Evolutionary conservation across 2,329 filamentous ascomycete species (phyloP).

Genomic region (Calonectria multiphialidica): DNA sequence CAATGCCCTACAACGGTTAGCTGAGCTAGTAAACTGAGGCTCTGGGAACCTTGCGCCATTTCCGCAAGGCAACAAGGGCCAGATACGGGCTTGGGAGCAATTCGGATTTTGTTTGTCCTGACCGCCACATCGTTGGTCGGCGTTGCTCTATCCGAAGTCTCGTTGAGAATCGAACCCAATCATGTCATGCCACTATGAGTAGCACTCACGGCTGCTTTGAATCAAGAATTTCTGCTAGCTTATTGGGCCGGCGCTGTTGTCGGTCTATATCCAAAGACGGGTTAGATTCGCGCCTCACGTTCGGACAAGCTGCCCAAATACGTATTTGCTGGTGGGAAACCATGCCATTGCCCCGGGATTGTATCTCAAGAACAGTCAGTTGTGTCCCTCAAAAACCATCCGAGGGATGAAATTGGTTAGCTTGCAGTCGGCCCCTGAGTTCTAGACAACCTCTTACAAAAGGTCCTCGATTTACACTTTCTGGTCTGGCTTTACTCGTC

Average conservation of each 20-base stretch:
- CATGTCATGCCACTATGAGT: background rate
- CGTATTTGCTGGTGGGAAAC: slow-evolving; percentile 24
- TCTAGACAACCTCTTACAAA: background rate
- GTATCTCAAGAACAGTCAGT: slow-evolving; percentile 21
- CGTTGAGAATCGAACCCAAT: background rate
- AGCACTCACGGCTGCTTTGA: slow-evolving; percentile 13
- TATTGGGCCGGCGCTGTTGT: slow-evolving; percentile 21
- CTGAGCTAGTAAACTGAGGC: slow-evolving; percentile 2
- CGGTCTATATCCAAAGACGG: slow-evolving; percentile 21
- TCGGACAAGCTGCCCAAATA: slow-evolving; percentile 26
- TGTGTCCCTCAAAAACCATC: slow-evolving; percentile 15
- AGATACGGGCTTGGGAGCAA: background rate
- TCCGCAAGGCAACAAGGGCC: slow-evolving; percentile 3
- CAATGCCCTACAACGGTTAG: slow-evolving; percentile 12
- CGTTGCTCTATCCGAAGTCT: background rate
- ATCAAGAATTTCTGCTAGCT: slow-evolving; percentile 19
- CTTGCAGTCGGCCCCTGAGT: background rate
- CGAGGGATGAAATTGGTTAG: background rate
- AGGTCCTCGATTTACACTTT: background rate
- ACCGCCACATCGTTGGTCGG: slow-evolving; percentile 6
- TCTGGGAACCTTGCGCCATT: background rate
- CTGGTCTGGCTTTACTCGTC: background rate
- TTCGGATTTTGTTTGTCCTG: background rate
- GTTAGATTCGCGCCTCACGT: slow-evolving; percentile 35
- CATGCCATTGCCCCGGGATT: slow-evolving; percentile 23